phyloP scores from a whole-genome alignment of 345 rosid species.

The Gossypium longicalyx region DNA sequence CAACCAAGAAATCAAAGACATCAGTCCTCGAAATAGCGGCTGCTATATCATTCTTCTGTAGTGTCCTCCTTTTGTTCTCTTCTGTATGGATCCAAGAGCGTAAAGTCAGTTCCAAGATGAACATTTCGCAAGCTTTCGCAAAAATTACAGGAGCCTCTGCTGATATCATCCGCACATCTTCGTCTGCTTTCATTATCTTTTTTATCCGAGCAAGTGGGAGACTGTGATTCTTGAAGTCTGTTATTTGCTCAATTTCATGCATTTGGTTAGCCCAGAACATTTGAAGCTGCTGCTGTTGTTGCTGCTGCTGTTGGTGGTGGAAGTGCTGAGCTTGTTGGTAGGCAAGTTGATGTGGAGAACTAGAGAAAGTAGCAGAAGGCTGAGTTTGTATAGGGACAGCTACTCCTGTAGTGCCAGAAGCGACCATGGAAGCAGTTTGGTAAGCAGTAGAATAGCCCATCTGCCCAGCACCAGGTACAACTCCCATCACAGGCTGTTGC shows the following conservation, averaged over 20 bases:
- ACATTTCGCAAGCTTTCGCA: constrained; percentile 60
- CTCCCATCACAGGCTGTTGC: constrained; percentile 38
- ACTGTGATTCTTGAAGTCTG: constrained; percentile 53
- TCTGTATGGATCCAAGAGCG: constrained; percentile 63
- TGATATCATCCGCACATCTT: constrained; percentile 58
- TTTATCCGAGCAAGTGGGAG: constrained; percentile 55
- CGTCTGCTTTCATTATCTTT: constrained; percentile 64
- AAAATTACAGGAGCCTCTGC: constrained; percentile 58
- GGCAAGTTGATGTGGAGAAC: constrained; percentile 33
- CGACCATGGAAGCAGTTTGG: constrained; percentile 40
- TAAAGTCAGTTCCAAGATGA: constrained; percentile 47
- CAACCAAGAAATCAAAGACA: constrained; percentile 54
- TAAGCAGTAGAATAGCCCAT: constrained; percentile 41
- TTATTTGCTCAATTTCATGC: constrained; percentile 50
- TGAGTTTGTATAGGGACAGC: constrained; percentile 32
- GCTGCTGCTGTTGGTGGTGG: constrained; percentile 49
- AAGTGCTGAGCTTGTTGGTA: constrained; percentile 54
- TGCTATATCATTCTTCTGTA: constrained; percentile 57
- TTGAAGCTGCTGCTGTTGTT: constrained; percentile 49
- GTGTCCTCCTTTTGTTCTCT: constrained; percentile 56
- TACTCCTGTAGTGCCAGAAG: constrained; percentile 47
- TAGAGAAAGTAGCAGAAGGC: constrained; percentile 21
- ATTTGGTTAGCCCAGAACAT: constrained; percentile 52
- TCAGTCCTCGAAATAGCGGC: constrained; percentile 55
- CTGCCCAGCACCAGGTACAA: constrained; percentile 38